Evolutionary conservation across 495 filamentous ascomycete genomes (phyloP).

Genomic region (Xylaria castorea): DNA sequence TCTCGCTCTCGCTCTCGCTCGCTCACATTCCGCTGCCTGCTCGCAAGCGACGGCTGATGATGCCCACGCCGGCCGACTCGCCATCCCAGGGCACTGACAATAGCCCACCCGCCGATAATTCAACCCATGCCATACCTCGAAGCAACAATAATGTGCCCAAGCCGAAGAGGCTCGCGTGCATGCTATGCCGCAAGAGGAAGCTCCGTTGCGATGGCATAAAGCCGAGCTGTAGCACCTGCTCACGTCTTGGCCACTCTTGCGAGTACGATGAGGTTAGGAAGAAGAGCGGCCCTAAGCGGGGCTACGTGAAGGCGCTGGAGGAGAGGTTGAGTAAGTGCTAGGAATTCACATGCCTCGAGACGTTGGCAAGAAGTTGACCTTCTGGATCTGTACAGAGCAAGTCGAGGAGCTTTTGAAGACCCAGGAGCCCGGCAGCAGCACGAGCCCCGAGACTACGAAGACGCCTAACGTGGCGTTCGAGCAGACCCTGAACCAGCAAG

Average conservation of each 20-base stretch:
- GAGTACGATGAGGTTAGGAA: conserved; percentile 94
- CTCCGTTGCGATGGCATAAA: conserved; percentile 78
- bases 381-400: conserved; percentile 68
- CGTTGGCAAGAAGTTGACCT: conserved; percentile 30
- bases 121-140: conserved; percentile 29
- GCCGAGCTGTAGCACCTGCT: conserved; percentile 93
- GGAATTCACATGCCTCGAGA: conserved; percentile 19
- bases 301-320: conserved; percentile 97
- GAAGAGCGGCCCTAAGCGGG: conserved; percentile 97
- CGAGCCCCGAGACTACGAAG: conserved; percentile 43
- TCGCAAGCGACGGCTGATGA: background rate
- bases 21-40: background rate
- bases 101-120: conserved; percentile 35
- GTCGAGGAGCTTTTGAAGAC: conserved; percentile 91
- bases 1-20: background rate
- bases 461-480: conserved; percentile 43
- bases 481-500: conserved; percentile 41
- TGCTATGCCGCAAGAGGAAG: conserved; percentile 93
- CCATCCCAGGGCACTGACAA: conserved; percentile 38
- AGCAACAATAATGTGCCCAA: conserved; percentile 70
- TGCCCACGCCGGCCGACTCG: conserved; percentile 32
- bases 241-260: conserved; percentile 86
- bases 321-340: conserved; percentile 80
- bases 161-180: conserved; percentile 94
- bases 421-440: conserved; percentile 56